A percentile compares a stretch with the other conserved stretches of the same genome.
Evolutionary conservation across 1,284 basidiomycete genomes (phyloP).

Genomic region (Puccinia triticina): DNA sequence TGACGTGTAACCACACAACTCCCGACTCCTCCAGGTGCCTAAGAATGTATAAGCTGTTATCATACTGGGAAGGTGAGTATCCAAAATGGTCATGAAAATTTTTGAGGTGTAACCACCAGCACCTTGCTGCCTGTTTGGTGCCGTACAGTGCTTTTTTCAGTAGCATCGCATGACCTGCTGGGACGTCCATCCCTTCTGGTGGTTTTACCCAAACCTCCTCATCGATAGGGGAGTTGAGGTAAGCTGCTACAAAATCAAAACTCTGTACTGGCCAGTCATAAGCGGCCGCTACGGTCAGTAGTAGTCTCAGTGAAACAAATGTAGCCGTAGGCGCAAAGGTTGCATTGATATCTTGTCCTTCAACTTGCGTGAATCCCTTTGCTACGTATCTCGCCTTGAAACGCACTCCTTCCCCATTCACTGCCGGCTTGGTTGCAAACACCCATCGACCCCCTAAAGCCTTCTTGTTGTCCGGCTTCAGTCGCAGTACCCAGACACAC

Average conservation of each 20-base stretch:
- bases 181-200: background rate
- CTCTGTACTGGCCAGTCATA: background rate
- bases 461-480: background rate
- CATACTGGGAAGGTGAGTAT: background rate
- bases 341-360: background rate
- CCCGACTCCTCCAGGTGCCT: background rate
- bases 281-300: background rate
- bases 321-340: background rate
- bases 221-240: slow-evolving; percentile 26
- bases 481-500: background rate
- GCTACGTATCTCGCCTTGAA: slow-evolving; percentile 26
- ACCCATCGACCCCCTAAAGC: slow-evolving; percentile 1
- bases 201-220: slow-evolving; percentile 17
- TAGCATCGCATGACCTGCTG: background rate
- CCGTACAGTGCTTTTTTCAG: slow-evolving; percentile 31
- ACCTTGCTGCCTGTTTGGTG: slow-evolving; percentile 2
- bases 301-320: background rate
- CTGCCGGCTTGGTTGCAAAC: background rate
- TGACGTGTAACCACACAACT: background rate
- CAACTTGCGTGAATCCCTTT: background rate
- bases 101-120: slow-evolving; percentile 13
- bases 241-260: slow-evolving; percentile 27
- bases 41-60: background rate
- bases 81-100: background rate
- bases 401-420: background rate